Conservation (phyloP, 495 filamentous ascomycete genomes). For the Annulohypoxylon nitens region DNA sequence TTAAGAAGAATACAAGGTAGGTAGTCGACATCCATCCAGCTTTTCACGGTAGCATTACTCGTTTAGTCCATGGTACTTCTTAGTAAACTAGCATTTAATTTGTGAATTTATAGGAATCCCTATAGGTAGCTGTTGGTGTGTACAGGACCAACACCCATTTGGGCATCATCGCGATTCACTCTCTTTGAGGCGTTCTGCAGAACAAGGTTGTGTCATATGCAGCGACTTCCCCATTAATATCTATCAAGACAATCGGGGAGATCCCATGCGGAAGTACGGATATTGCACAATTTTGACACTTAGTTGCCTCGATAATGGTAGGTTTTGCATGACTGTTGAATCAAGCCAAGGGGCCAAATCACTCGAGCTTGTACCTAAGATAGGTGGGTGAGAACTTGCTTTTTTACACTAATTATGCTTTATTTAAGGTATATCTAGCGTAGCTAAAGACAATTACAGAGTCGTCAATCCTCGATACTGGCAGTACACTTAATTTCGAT, state of each 20-base stretch:
- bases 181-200: constrained; percentile 15
- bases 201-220: constrained; percentile 16
- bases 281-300: constrained; percentile 12
- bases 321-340: constrained; percentile 11
- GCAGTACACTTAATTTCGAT: neutral
- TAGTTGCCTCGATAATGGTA: neutral
- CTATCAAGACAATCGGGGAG: neutral
- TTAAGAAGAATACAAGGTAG: neutral
- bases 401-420: neutral
- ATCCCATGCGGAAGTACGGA: neutral
- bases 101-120: neutral
- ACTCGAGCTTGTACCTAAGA: neutral
- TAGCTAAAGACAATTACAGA: neutral
- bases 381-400: constrained; percentile 2
- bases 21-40: neutral
- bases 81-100: neutral
- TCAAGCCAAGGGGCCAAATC: constrained; percentile 6
- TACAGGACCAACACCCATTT: neutral
- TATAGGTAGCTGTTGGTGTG: neutral
- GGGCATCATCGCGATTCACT: constrained; percentile 11
- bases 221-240: constrained; percentile 8
- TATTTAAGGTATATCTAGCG: neutral
- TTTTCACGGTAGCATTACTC: neutral
- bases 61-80: neutral
- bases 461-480: too few species aligned